Evolutionary conservation across 2,329 filamentous ascomycete species (phyloP).

Genomic region (Nemania sp.): DNA sequence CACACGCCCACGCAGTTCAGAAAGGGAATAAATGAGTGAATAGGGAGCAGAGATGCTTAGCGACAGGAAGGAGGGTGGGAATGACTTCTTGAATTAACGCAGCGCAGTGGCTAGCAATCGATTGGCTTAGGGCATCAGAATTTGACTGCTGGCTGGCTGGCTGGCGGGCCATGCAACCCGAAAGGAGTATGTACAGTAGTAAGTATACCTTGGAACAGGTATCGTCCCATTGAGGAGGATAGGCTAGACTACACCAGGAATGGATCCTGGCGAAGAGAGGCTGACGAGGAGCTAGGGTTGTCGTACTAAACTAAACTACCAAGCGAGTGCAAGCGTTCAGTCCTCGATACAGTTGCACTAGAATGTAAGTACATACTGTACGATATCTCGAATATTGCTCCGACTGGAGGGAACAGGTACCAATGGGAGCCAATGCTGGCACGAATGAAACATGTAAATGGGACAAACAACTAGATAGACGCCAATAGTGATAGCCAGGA

Average conservation of each 20-base stretch:
- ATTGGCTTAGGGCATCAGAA: conserved; percentile 49
- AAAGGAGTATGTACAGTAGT: conserved; percentile 43
- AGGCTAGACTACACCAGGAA: conserved; percentile 36
- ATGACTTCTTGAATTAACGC: conserved; percentile 49
- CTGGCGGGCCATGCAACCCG: conserved; percentile 49
- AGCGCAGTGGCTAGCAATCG: conserved; percentile 44
- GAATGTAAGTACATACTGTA: neutral
- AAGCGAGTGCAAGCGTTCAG: conserved; percentile 18
- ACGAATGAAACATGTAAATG: conserved; percentile 24
- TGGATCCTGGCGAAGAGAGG: conserved; percentile 36
- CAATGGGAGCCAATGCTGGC: conserved; percentile 3
- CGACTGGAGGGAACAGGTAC: conserved; percentile 8
- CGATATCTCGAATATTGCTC: conserved; percentile 16
- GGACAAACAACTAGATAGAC: conserved; percentile 18
- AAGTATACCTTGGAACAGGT: conserved; percentile 5
- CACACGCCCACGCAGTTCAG: conserved; percentile 42
- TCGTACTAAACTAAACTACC: conserved; percentile 32
- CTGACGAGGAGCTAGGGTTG: conserved; percentile 40
- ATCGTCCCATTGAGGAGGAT: conserved; percentile 23
- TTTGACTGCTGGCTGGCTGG: conserved; percentile 43
- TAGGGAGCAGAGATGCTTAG: conserved; percentile 40
- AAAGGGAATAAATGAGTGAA: conserved; percentile 45
- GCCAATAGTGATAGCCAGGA: conserved; percentile 37
- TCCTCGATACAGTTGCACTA: neutral
- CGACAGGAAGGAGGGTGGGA: conserved; percentile 44